Conservation (phyloP, 1,284 basidiomycete species). For the Neolentinus lepideus region DNA sequence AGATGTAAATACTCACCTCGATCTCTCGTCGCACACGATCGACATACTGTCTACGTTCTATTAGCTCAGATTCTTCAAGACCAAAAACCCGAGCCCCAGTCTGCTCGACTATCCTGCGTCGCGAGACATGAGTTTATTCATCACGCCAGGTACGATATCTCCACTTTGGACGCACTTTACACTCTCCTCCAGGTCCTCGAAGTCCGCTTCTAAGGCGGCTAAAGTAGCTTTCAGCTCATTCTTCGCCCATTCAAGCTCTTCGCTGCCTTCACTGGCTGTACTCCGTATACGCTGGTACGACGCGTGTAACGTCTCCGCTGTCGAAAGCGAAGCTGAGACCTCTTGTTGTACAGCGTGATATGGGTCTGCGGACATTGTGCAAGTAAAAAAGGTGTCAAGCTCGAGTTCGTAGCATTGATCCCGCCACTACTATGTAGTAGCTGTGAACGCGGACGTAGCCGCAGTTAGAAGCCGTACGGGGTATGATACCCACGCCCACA, state of each 20-base stretch:
- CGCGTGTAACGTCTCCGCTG: conserved; percentile 61
- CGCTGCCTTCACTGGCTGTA: conserved; percentile 59
- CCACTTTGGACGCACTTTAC: conserved; percentile 49
- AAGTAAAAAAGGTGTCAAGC: background rate
- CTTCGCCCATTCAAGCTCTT: conserved; percentile 66
- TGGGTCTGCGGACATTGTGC: conserved; percentile 65
- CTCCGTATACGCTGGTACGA: conserved; percentile 73
- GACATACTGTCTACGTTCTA: conserved; percentile 68
- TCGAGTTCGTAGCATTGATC: too few relatives aligned
- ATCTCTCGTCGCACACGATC: conserved; percentile 66
- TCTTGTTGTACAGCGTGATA: conserved; percentile 78
- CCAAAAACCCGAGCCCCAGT: conserved; percentile 81
- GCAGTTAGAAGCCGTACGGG: too few relatives aligned
- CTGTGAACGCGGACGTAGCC: too few relatives aligned
- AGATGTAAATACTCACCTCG: conserved; percentile 47
- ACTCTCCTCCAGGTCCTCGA: conserved; percentile 85
- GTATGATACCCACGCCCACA: too few relatives aligned
- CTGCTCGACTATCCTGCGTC: conserved; percentile 66
- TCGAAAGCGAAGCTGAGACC: conserved; percentile 63
- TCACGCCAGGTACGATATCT: background rate
- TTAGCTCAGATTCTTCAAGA: conserved; percentile 67
- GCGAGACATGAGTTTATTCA: background rate
- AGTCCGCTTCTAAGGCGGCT: conserved; percentile 70
- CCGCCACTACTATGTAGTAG: too few relatives aligned
- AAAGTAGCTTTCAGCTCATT: conserved; percentile 78